Evolutionary conservation across 225 moss, liverwort and hornwort species (phyloP), one percentile per base, ranked within the genome.

Genomic region (Asterella californica): DNA sequence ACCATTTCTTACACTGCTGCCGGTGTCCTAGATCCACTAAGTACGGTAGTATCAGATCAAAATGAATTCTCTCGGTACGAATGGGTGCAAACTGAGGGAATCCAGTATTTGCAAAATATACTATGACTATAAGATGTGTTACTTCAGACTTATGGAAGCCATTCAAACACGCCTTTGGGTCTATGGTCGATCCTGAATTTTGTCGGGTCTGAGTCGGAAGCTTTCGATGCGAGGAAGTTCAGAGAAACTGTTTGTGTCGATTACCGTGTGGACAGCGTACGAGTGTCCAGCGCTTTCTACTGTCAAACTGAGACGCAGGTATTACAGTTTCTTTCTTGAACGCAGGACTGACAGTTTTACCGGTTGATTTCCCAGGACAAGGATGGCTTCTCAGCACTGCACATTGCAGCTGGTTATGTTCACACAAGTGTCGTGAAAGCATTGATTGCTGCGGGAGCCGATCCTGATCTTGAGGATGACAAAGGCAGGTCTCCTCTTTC

Each of bases 361-460:
- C 68, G 34, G 32, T 63, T 47, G n/a, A 2, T n/a, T 64, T n/a
- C 14, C 17, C 84, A 87, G 82, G 97, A 99, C 82, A 81, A 83
- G 77, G 95, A 95, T 59, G 97, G 97, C 14, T 99, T 81, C 76
- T 89, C 97, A 0, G 91, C 95, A 42, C 85, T 99, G 69, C 97
- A 99, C 82, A 93, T 99, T 79, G 95, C 95, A 33, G 84, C 97
- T 42, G 97, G 97, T 34, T 99, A 99, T 67, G 95, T 95, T 55
- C 94, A 99, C 81, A 93, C 86, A 12, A 91, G 80, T 62, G 92
- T 93, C 0, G 95, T 99, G 42, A 90, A 91, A 79, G 85, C 88
- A 10, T 81, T 99, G 55, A 78, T 99, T 78, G 90, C 86, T 30
- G 89, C 83, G 25, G 97, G 93, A 73, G 97, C 97, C 0, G 88